These are phyloP conservation scores for Pelomyxa schiedti DNA, from an alignment of 78 protist genomes.

Conservation along the genomic window DNA sequence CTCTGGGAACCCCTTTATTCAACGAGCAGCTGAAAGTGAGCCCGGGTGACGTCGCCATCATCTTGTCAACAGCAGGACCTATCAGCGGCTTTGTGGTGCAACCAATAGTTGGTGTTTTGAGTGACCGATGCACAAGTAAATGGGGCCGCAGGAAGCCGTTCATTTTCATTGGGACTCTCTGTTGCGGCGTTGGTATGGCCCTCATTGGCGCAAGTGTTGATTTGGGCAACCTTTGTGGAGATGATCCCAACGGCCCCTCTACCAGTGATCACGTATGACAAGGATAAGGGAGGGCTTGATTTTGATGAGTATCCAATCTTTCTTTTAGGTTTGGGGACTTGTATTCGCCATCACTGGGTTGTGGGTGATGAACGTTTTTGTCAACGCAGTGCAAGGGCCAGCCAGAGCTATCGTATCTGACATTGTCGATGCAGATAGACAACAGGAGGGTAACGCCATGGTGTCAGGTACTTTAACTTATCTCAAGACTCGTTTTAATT, in stretches of 20 bases:
- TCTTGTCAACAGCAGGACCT: conserved; percentile 40
- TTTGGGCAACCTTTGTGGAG: conserved; percentile 31
- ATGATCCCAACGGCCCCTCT: neutral
- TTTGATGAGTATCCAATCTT: too few relatives aligned
- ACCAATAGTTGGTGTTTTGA: conserved; percentile 47
- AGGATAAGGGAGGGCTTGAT: too few relatives aligned
- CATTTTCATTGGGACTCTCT: conserved; percentile 28
- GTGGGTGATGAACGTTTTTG: conserved; percentile 45
- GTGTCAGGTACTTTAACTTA: too few relatives aligned
- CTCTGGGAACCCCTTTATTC: conserved; percentile 46
- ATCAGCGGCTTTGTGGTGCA: conserved; percentile 46
- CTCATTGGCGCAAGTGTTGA: conserved; percentile 29
- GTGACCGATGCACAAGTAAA: conserved; percentile 22
- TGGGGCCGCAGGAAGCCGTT: conserved; percentile 59
- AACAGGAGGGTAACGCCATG: conserved; percentile 46
- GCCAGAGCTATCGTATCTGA: conserved; percentile 48
- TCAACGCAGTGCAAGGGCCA: conserved; percentile 54
- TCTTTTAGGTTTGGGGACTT: too few relatives aligned
- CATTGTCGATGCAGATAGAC: conserved; percentile 27
- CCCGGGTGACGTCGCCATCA: conserved; percentile 23
- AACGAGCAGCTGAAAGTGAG: conserved; percentile 11
- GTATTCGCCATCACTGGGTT: conserved; percentile 29
- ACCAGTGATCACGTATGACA: conserved; percentile 20
- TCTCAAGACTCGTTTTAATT: too few relatives aligned
- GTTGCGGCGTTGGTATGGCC: neutral